A percentile compares a stretch with the other conserved stretches of the same genome.
These are phyloP conservation scores for Juncus inflexus DNA, from an alignment of 176 grass and related monocot species.

Conservation along the genomic window DNA sequence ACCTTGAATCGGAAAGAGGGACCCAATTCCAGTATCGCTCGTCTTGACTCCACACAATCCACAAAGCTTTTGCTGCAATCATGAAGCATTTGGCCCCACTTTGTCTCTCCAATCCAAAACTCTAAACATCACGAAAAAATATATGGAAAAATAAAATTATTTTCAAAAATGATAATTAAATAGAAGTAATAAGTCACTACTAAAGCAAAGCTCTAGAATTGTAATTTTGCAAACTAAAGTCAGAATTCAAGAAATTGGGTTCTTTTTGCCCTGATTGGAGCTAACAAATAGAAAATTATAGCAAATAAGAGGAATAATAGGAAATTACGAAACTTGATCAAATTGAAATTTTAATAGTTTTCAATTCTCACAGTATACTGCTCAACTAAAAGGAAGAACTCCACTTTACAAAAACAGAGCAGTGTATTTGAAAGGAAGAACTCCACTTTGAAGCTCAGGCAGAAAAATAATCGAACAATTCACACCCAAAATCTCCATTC, in stretches of 20 bases:
- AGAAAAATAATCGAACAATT: too few relatives aligned
- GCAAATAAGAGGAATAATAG: too few relatives aligned
- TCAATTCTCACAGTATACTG: too few relatives aligned
- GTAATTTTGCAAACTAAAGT: too few relatives aligned
- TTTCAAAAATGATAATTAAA: background rate
- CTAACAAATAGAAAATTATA: background rate
- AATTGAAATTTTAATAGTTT: too few relatives aligned
- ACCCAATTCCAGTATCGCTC: conserved; percentile 56
- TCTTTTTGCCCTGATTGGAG: background rate
- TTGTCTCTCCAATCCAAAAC: conserved; percentile 42
- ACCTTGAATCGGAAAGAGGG: conserved; percentile 46
- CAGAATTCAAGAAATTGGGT: too few relatives aligned
- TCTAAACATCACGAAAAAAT: conserved; percentile 28
- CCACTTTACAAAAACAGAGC: too few relatives aligned
- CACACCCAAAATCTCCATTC: background rate
- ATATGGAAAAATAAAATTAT: background rate
- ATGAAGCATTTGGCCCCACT: conserved; percentile 47
- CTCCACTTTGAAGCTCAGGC: too few relatives aligned
- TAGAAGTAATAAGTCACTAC: background rate
- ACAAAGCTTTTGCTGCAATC: conserved; percentile 43
- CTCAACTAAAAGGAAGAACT: too few relatives aligned
- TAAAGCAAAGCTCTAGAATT: background rate
- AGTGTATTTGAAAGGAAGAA: too few relatives aligned
- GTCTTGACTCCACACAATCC: conserved; percentile 24
- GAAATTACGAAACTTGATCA: too few relatives aligned